A percentile compares a stretch with the other conserved stretches of the same genome.
These are phyloP conservation scores for Byssochlamys sp. DNA, from an alignment of 2,329 filamentous ascomycete genomes.

Conservation along the genomic window DNA sequence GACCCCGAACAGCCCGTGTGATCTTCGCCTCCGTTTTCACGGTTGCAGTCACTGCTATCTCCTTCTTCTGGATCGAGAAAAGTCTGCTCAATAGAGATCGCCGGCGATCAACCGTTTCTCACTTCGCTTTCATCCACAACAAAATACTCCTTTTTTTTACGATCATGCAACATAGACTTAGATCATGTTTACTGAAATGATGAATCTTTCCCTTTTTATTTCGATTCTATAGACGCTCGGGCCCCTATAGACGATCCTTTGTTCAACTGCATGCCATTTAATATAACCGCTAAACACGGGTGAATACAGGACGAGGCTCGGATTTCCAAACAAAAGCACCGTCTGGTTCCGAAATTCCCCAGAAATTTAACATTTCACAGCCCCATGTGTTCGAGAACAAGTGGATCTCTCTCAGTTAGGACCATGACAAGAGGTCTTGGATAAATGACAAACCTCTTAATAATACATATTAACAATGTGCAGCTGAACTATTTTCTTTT, in stretches of 20 bases:
- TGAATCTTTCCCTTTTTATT: not conserved
- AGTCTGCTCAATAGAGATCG: not conserved
- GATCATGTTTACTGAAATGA: not conserved
- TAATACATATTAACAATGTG: too few species aligned
- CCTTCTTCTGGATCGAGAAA: not conserved
- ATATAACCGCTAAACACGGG: not conserved
- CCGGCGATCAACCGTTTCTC: not conserved
- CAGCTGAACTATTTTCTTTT: too few species aligned
- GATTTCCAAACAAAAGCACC: not conserved
- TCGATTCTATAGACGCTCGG: not conserved
- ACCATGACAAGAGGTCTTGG: too few species aligned
- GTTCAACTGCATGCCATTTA: not conserved
- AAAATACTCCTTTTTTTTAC: not conserved
- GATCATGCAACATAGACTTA: not conserved
- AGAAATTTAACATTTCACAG: not conserved
- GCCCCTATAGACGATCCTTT: not conserved
- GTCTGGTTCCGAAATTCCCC: not conserved
- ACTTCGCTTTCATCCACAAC: not conserved
- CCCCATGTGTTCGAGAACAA: not conserved
- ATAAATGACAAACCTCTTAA: not conserved
- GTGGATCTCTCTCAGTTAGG: not conserved
- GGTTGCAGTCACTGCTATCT: not conserved
- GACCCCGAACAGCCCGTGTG: not conserved
- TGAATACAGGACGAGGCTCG: not conserved
- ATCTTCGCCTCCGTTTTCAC: not conserved